Conservation (phyloP, 371 early-diverging fungal genomes). For the Catenaria anguillulae region DNA sequence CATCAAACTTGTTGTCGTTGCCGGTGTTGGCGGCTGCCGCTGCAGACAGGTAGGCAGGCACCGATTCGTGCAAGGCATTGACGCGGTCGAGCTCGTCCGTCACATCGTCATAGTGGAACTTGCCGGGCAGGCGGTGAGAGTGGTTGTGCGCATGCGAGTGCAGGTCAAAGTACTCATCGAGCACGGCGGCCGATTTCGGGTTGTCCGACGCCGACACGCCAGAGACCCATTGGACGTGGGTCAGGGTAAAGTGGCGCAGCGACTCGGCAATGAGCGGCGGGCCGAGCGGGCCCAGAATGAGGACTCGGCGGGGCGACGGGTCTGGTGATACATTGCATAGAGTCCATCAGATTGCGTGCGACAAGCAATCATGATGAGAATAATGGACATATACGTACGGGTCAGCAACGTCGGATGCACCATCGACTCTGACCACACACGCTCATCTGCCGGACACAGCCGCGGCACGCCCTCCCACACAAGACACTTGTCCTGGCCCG, state of each 20-base stretch:
- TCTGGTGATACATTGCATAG: no score
- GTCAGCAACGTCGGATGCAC: not conserved
- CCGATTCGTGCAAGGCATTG: not conserved
- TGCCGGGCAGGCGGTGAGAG: not conserved
- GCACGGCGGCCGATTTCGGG: no score
- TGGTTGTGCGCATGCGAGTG: no score
- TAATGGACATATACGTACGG: slow-evolving; percentile 2
- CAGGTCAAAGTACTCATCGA: no score
- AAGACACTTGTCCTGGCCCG: no score
- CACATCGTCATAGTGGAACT: not conserved
- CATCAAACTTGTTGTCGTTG: not conserved
- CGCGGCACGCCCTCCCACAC: not conserved
- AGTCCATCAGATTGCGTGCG: no score
- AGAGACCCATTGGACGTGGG: not conserved
- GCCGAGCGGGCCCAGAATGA: not conserved
- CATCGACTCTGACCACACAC: not conserved
- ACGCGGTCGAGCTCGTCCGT: not conserved
- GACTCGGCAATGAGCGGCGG: not conserved
- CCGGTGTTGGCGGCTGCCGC: not conserved
- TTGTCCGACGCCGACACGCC: not conserved
- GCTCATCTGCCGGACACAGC: not conserved
- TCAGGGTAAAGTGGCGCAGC: not conserved
- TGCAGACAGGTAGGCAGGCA: not conserved
- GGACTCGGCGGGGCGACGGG: not conserved
- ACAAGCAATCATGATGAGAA: no score